Conservation (phyloP, 768 basidiomycete species). For the Agaricus subrufescens region DNA sequence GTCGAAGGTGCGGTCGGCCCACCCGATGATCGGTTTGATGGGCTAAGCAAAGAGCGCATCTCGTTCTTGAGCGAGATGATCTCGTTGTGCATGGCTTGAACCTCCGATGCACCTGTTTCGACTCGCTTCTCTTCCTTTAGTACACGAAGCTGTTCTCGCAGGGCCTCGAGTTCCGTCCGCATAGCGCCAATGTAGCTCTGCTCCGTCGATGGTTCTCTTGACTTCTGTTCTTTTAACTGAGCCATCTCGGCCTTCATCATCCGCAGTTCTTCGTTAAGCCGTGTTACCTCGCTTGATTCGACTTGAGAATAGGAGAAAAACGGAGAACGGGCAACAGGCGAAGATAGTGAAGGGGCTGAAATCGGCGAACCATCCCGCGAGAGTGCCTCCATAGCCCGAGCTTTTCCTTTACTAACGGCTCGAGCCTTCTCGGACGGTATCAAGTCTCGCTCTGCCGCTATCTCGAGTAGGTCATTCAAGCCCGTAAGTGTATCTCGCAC, state of each 20-base stretch:
- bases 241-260: conserved; percentile 5
- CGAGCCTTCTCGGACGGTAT: conserved; percentile 3
- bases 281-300: conserved; percentile 2
- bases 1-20: conserved; percentile 1
- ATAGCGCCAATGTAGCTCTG: neutral
- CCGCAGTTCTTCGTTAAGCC: conserved; percentile 3
- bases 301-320: neutral
- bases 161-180: conserved; percentile 3
- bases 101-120: neutral
- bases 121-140: neutral
- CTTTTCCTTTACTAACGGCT: neutral
- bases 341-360: neutral
- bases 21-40: conserved; percentile 1
- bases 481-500: conserved; percentile 7
- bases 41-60: conserved; percentile 1
- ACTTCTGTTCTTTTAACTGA: conserved; percentile 3
- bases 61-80: conserved; percentile 4
- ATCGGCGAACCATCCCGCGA: neutral
- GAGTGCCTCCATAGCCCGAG: neutral
- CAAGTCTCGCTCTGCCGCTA: conserved; percentile 4
- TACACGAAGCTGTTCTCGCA: conserved; percentile 4
- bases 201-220: neutral
- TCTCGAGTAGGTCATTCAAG: conserved; percentile 7
- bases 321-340: neutral
- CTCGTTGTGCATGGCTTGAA: conserved; percentile 3